phyloP scores from a whole-genome alignment of 73 alveolate genomes.

The Urostyla sp. region DNA sequence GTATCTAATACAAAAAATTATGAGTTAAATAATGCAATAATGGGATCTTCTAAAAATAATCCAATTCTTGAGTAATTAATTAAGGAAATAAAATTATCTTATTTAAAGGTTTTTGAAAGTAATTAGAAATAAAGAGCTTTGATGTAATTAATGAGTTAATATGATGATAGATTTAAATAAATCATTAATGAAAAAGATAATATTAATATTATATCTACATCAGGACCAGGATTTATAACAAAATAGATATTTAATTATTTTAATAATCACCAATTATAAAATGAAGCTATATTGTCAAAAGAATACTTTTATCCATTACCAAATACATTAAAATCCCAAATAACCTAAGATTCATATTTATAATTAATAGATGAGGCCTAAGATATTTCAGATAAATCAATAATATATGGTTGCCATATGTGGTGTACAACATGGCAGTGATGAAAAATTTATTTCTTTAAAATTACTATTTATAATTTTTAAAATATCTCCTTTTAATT shows the following conservation, averaged over 20 bases:
- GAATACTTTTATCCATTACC: conserved; percentile 39
- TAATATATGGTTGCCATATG: neutral
- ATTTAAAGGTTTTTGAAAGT: neutral
- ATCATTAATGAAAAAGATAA: neutral
- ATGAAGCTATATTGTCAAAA: neutral
- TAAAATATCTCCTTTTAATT: neutral
- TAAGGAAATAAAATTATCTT: neutral
- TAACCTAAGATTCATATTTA: neutral
- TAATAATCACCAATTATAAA: neutral
- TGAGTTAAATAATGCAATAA: conserved; percentile 46
- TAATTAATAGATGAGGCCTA: neutral
- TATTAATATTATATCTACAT: neutral
- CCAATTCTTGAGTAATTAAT: conserved; percentile 2
- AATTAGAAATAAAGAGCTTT: neutral
- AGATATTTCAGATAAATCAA: neutral
- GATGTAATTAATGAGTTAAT: neutral
- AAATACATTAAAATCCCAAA: neutral
- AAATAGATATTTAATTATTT: neutral
- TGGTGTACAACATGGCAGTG: conserved; percentile 2
- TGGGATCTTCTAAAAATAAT: conserved; percentile 3
- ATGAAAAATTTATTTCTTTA: neutral
- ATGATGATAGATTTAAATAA: neutral
- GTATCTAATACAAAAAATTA: conserved; percentile 26
- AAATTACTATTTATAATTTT: too few species aligned
- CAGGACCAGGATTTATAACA: conserved; percentile 60